These are phyloP conservation scores for Penicillium sp. DNA, from an alignment of 2,329 filamentous ascomycete species.

Conservation along the genomic window DNA sequence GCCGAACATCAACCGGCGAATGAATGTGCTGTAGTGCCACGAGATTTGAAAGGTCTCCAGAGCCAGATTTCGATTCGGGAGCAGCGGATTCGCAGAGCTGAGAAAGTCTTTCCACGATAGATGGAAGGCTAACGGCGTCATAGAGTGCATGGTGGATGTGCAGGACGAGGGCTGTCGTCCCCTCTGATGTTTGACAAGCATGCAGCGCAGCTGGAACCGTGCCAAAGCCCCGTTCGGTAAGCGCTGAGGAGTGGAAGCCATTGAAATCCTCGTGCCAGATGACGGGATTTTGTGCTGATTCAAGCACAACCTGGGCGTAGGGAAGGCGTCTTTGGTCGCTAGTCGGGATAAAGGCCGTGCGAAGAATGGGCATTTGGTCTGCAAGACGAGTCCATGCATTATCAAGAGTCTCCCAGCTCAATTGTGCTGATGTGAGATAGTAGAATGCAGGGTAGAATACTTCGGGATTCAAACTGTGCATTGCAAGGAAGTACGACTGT, in stretches of 20 bases:
- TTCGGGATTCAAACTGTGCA: conserved; percentile 64
- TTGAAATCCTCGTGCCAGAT: conserved; percentile 27
- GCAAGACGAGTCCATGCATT: conserved; percentile 67
- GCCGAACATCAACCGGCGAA: conserved; percentile 34
- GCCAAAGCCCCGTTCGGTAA: conserved; percentile 19
- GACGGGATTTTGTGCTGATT: conserved; percentile 40
- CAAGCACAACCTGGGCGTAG: conserved; percentile 67
- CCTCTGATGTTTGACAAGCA: conserved; percentile 32
- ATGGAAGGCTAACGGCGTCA: conserved; percentile 77
- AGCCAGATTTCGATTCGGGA: conserved; percentile 18
- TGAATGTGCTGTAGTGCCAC: conserved; percentile 39
- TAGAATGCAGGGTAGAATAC: conserved; percentile 77
- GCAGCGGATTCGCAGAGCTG: conserved; percentile 42
- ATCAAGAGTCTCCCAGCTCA: conserved; percentile 51
- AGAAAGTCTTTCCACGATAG: conserved; percentile 61
- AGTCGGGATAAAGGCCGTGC: conserved; percentile 68
- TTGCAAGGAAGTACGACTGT: conserved; percentile 78
- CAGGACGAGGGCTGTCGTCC: conserved; percentile 52
- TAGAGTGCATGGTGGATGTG: conserved; percentile 86
- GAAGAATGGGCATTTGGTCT: conserved; percentile 63
- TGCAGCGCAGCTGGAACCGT: conserved; percentile 39
- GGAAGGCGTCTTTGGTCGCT: conserved; percentile 48
- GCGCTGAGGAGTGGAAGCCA: conserved; percentile 15
- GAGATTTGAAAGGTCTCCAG: conserved; percentile 45
- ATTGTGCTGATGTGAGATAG: conserved; percentile 56